phyloP scores from a whole-genome alignment of 306 rosid species.

The Malus sieversii region DNA sequence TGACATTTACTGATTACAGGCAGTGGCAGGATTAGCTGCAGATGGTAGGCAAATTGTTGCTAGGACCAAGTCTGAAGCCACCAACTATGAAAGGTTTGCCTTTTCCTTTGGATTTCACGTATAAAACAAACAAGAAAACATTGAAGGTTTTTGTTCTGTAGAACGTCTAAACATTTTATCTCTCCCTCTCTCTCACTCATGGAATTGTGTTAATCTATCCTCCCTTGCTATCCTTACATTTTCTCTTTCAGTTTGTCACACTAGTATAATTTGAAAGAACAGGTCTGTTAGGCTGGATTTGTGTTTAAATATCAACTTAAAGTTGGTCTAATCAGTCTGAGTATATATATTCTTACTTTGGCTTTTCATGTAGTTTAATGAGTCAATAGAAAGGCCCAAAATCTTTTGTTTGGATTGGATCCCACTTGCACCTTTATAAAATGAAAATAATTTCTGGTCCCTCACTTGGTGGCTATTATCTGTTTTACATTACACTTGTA shows the following conservation, averaged over 20 bases:
- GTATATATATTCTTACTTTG: neutral
- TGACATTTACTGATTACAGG: constrained; percentile 40
- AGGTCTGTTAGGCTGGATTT: neutral
- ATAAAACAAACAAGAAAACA: too few relatives aligned
- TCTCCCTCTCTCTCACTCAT: neutral
- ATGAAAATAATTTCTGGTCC: neutral
- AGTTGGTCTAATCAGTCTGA: neutral
- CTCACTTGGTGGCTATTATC: neutral
- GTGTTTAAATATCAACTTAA: neutral
- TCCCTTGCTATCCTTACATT: neutral
- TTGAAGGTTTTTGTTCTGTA: neutral
- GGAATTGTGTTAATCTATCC: neutral
- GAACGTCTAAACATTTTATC: constrained; percentile 5
- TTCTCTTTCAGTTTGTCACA: neutral
- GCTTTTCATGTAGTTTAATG: neutral
- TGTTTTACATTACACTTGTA: neutral
- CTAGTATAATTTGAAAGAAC: neutral
- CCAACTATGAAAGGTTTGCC: constrained; percentile 72
- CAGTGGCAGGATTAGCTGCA: constrained; percentile 72
- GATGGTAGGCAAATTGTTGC: constrained; percentile 62
- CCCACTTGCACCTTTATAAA: neutral
- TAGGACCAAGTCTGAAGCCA: constrained; percentile 77
- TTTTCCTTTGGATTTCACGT: neutral
- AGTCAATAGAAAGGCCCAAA: neutral
- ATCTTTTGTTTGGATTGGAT: neutral